These are phyloP conservation scores for Ogataea paraovalis DNA, from an alignment of 805 yeast species.

Conservation along the genomic window DNA sequence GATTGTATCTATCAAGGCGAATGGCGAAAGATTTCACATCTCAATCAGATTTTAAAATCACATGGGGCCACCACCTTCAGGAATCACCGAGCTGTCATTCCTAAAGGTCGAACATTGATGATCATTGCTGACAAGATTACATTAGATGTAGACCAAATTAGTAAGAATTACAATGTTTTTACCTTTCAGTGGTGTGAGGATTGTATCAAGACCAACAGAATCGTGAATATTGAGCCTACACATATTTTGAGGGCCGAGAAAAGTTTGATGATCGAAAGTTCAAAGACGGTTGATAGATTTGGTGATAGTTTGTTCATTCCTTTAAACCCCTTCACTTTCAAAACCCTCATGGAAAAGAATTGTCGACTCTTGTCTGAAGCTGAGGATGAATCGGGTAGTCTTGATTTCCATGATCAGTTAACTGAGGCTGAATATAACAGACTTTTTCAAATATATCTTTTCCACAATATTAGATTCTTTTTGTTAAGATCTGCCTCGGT, in stretches of 20 bases:
- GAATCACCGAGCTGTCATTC: constrained; percentile 28
- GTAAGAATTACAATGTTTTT: constrained; percentile 50
- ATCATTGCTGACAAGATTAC: constrained; percentile 39
- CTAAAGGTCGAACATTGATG: constrained; percentile 18
- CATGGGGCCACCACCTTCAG: constrained; percentile 49
- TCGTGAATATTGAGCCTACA: constrained; percentile 56
- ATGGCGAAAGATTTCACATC: constrained; percentile 24
- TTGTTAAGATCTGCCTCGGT: constrained; percentile 19
- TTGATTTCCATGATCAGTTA: not conserved
- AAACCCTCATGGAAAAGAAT: constrained; percentile 11
- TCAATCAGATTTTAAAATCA: constrained; percentile 36
- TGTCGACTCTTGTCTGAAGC: not conserved
- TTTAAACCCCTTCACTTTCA: constrained; percentile 23
- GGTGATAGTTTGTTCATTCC: constrained; percentile 58
- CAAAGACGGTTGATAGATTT: constrained; percentile 45
- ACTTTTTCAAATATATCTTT: constrained; percentile 10
- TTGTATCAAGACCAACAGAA: constrained; percentile 40
- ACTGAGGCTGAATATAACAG: not conserved
- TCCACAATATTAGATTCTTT: constrained; percentile 33
- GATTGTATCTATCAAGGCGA: constrained; percentile 38
- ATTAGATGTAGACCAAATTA: constrained; percentile 34
- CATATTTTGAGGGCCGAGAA: constrained; percentile 47
- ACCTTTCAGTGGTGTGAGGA: constrained; percentile 72
- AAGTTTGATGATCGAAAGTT: constrained; percentile 22
- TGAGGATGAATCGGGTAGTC: not conserved